Conservation (phyloP, 108 stramenopile species). For the Nitzschia putrida region DNA sequence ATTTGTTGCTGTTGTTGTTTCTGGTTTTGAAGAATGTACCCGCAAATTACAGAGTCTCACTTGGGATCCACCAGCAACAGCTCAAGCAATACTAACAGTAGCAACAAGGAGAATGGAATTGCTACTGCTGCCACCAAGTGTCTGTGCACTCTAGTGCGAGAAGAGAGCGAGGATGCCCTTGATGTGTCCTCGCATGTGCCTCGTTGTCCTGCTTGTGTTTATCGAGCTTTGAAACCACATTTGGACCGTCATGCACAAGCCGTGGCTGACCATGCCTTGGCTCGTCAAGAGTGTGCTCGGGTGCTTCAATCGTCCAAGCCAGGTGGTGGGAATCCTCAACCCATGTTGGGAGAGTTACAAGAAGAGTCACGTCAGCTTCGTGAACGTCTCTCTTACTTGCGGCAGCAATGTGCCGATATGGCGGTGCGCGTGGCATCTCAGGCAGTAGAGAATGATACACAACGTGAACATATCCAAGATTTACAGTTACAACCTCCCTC, state of each 20-base stretch:
- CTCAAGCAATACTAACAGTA: not conserved
- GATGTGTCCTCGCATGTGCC: not conserved
- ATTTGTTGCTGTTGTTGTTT: too few species aligned
- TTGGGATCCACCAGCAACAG: not conserved
- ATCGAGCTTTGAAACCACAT: slow-evolving; percentile 22
- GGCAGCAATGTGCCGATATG: slow-evolving; percentile 34
- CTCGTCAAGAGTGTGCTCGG: slow-evolving; percentile 36
- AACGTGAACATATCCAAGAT: slow-evolving; percentile 20
- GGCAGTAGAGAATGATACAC: slow-evolving; percentile 38
- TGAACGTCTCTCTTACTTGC: slow-evolving; percentile 21
- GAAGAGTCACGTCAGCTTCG: slow-evolving; percentile 31
- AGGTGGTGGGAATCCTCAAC: not conserved
- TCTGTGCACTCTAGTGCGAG: too few species aligned
- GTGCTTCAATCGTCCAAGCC: slow-evolving; percentile 2
- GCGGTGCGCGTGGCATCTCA: slow-evolving; percentile 35
- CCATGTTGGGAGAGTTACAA: slow-evolving; percentile 26
- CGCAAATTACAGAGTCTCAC: slow-evolving; percentile 1
- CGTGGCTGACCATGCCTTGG: slow-evolving; percentile 17
- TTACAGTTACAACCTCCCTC: not conserved
- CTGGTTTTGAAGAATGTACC: too few species aligned
- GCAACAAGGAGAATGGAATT: not conserved
- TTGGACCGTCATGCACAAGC: slow-evolving; percentile 36
- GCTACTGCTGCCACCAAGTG: too few species aligned
- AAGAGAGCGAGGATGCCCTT: not conserved
- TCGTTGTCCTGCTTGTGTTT: slow-evolving; percentile 34